These are phyloP conservation scores for Tubosaeta sp. DNA, from an alignment of 768 basidiomycete species.

Conservation along the genomic window DNA sequence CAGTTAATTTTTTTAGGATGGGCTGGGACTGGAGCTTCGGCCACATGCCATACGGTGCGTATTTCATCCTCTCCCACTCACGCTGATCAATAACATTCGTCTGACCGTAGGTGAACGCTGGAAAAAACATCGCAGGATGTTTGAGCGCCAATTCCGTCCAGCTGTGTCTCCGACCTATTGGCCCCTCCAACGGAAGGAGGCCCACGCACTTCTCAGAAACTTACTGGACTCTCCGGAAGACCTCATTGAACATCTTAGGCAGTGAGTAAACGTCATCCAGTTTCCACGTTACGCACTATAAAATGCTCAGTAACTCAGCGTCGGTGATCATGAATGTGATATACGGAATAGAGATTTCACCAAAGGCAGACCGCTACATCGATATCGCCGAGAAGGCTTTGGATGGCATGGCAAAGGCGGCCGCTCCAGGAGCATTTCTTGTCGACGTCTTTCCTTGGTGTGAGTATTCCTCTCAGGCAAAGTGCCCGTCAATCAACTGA, in stretches of 20 bases:
- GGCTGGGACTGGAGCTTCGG: conserved; percentile 50
- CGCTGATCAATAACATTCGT: background rate
- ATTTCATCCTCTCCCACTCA: background rate
- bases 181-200: conserved; percentile 44
- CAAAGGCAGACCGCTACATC: conserved; percentile 44
- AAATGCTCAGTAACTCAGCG: conserved; percentile 40
- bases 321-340: conserved; percentile 51
- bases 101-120: conserved; percentile 42
- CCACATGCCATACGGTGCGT: conserved; percentile 49
- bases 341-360: conserved; percentile 46
- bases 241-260: conserved; percentile 46
- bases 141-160: conserved; percentile 49
- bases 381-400: conserved; percentile 49
- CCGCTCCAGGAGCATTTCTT: conserved; percentile 49
- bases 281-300: background rate
- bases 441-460: conserved; percentile 47
- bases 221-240: conserved; percentile 41
- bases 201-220: conserved; percentile 41
- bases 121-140: conserved; percentile 50
- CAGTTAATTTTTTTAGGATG: conserved; percentile 33
- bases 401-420: conserved; percentile 47
- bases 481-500: conserved; percentile 1
- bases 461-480: conserved; percentile 10
- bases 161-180: conserved; percentile 38
- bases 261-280: conserved; percentile 32